Evolutionary conservation across 2,329 filamentous ascomycete genomes (phyloP), one percentile per base, ranked within the genome.

Genomic region (Mariannaea sp.): DNA sequence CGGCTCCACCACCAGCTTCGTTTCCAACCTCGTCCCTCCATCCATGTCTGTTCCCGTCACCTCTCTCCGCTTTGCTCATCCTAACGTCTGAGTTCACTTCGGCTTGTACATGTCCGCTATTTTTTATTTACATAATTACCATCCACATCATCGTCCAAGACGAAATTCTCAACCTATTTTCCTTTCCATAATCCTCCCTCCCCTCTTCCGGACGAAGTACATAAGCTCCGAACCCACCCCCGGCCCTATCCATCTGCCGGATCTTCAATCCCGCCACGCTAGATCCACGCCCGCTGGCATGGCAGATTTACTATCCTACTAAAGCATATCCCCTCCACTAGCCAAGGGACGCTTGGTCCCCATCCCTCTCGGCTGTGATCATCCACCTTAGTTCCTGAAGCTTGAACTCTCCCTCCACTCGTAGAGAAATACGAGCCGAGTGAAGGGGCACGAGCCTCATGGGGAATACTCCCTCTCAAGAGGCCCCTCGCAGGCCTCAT

Each of bases 381-480:
- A 38, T 38, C 49, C 36, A 46, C 24, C 50, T 50, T 50, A 55
- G 47, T 13, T 48, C 45, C 42, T 36, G 22, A n/a, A 38, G 32
- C 43, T 33, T 17, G 16, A 26, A 10, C 19, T 40, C 22, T 10
- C 42, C 43, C 43, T 24, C 9, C 43, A 14, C 16, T 26, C 17
- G 44, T 30, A 19, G 42, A 57, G 32, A 57, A 57, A 41, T 41
- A 41, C 39, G 39, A 41, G 24, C 49, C 44, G 38, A 53, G 47
- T 39, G 36, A 39, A 19, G 22, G 50, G 50, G 55, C 24, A 42
- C 40, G 49, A 41, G 41, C 44, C 53, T 47, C 58, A 83, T 83
- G 80, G 80, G 80, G 49, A 82, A 82, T 65, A 68, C 72, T 39
- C 68, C 76, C 50, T 83, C 79, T 38, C 67, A 73, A 60, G 75